Evolutionary conservation across 2,329 filamentous ascomycete genomes (phyloP), one percentile per base, ranked within the genome.

Genomic region (Cryphonectria parasitica): DNA sequence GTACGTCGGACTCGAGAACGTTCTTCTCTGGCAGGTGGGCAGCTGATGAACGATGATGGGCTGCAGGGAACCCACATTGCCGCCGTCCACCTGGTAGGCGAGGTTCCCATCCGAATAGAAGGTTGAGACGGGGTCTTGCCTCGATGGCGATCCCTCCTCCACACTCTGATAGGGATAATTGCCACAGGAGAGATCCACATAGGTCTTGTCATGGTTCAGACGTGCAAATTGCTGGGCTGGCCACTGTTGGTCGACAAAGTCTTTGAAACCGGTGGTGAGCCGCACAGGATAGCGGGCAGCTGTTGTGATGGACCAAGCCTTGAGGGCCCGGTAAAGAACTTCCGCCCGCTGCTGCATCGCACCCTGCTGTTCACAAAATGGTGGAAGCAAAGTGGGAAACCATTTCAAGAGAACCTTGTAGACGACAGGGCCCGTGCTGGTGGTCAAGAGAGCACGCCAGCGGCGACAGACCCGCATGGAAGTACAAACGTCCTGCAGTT

Each of bases 401-500:
- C 67, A 41, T 22, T 31, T 49, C 7, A 28, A 25, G 13, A 69
- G 19, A 8, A 71, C 17, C 49, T 69, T 22, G 3, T 63, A 25
- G 13, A 28, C 41, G 3, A 69, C 25, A 31, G 15, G 41, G 15
- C 43, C 54, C 25, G 31, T 45, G 8, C n/a, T 3, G 61, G 62
- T 43, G 3, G 45, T n/a, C 45, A 71, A 34, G 2, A 54, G 13
- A n/a, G 39, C 28, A 28, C 45, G 68, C 69, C 69, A 71, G 60
- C 25, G 5, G 22, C 43, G 69, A n/a, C 43, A 69, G 54, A 71
- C 69, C n/a, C 36, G 58, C 52, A 56, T 52, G 28, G 25, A 63
- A n/a, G 64, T 17, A 63, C 52, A 71, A 8, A 71, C 3, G 15
- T 71, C 69, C 22, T 41, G 34, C 4, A 66, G n/a, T 3, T 54